Evolutionary conservation across 148 eudicot genomes (phyloP), one percentile per base, ranked within the genome.

Genomic region (Euryodendron excelsum): DNA sequence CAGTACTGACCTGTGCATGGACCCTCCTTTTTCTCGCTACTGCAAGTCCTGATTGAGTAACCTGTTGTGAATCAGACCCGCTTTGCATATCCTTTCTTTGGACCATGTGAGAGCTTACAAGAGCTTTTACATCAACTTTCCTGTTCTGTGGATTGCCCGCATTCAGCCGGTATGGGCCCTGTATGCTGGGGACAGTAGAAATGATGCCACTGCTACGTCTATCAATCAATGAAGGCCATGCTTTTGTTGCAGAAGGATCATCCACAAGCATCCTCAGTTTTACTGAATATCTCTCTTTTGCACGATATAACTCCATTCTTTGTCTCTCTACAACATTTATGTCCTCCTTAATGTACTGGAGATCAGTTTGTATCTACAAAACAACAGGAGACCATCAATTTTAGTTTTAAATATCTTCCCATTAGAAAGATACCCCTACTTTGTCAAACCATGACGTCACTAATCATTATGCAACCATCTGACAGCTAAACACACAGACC

Each of bases 311-410:
- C 27, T 87, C 91, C 75, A 84, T 65, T 74, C 85, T 86, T 80
- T 79, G 82, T 77, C 85, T 87, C 86, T 89, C 88, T 25, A 94
- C 91, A 79, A 88, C 83, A 73, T 77, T 80, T 78, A 94, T 87
- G 77, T 94, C 98, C 81, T 94, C 98, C 81, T 89, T 87, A 69
- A 94, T 90, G 84, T 81, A 89, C 80, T 84, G 85, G 62, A 94
- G 94, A 77, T 94, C 97, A 72, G 75, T 77, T 87, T 94, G 92
- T 68, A 92, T 82, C 98, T 94, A 75, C 70, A 86, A 73, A 74
- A 44, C 27, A 71, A 28, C 36, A 69, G 45, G 33, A 75, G 18
- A 52, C n/a, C 53, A 59, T 48, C 21, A 36, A 39, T 60, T 48
- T 25, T 39, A 5, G 65, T 39, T 25, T 27, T 12, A 55, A 58